Evolutionary conservation across 2,329 filamentous ascomycete genomes (phyloP).

Genomic region (Didymella glomerata): DNA sequence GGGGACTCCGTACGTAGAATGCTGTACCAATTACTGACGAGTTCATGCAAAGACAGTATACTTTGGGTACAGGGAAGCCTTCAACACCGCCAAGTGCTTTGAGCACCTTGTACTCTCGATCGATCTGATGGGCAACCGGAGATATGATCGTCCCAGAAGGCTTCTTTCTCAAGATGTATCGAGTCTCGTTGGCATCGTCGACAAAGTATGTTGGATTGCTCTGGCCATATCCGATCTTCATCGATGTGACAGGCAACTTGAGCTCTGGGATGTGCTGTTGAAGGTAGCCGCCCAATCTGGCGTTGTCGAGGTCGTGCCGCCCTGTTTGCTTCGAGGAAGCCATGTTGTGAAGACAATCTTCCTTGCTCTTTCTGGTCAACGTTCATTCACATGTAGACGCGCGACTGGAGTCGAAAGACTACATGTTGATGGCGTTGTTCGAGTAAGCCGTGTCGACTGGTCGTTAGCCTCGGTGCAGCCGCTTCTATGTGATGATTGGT

Average conservation of each 20-base stretch:
- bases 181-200: conserved; percentile 68
- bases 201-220: conserved; percentile 96
- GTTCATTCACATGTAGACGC: background rate
- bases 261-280: conserved; percentile 36
- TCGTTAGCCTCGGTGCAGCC: conserved; percentile 23
- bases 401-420: background rate
- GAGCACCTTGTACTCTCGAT: conserved; percentile 91
- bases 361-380: background rate
- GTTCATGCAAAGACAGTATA: conserved; percentile 87
- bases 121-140: conserved; percentile 92
- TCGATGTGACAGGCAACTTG: conserved; percentile 39
- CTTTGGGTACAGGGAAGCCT: conserved; percentile 85
- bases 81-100: conserved; percentile 75
- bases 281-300: conserved; percentile 42
- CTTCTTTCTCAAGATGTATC: conserved; percentile 94
- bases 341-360: background rate
- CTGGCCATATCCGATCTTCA: conserved; percentile 92
- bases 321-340: conserved; percentile 25
- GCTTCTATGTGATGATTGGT: conserved; percentile 13
- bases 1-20: conserved; percentile 68
- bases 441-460: conserved; percentile 23
- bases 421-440: conserved; percentile 9
- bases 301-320: conserved; percentile 44
- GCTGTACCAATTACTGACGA: conserved; percentile 79
- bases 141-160: conserved; percentile 90